Evolutionary conservation across 192 early-diverging fungal genomes (phyloP), one percentile per base, ranked within the genome.

Genomic region (Backusella westeae): DNA sequence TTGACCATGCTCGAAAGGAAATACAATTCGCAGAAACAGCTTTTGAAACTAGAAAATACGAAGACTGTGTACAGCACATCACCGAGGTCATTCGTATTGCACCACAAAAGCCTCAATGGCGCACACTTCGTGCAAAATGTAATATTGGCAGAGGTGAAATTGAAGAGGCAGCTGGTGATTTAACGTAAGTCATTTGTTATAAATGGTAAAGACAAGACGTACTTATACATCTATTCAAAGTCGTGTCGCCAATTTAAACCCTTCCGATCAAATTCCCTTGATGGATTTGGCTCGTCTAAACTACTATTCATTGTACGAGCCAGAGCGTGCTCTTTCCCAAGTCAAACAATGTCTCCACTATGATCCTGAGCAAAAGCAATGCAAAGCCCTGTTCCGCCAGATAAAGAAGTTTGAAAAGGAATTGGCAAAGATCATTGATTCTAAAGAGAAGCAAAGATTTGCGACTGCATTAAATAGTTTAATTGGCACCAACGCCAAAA

Each of bases 351-450:
- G 97, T 78, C 83, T 97, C 19, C 88, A 90, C 29, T 91, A 91
- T 4, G 97, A 99, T 78, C 96, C 95, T 1, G 97, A 99, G 46
- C 89, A 98, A 80, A 94, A 94, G 80, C 44, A 83, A 34, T 99
- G 97, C 86, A 96, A 96, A 82, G 85, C 80, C 6, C 74, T 90
- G 7, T 96, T 95, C 81, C 80, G 87, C 35, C 82, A 82, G 67
- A 76, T 96, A 41, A 96, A 95, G 71, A 87, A 88, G 44, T 82
- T 95, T 32, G 92, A 95, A 52, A 94, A 96, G 78, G 85, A 82
- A 32, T 72, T 96, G 12, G 80, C 83, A 34, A 90, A 84, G 78
- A 82, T 94, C 21, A 86, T 90, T 29, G 79, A 77, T 1, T 85
- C 91, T 52, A 76, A 87, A 34, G 79, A 80, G 34, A 87, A 87